Conservation (phyloP, 768 basidiomycete species). For the Chiua virens region DNA sequence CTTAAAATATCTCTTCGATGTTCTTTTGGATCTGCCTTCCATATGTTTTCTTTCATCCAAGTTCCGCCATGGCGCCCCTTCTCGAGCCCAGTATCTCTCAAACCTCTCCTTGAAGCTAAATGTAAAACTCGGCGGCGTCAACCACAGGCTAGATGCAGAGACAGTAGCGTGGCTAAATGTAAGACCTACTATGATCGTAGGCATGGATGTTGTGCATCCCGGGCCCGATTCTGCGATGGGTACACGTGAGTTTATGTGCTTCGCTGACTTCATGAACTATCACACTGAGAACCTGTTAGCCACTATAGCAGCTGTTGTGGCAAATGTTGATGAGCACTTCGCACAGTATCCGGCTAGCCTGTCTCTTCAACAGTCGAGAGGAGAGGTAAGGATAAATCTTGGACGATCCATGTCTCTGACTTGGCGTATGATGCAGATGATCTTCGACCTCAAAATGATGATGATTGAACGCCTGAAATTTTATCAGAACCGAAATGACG, state of each 20-base stretch:
- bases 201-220: conserved; percentile 69
- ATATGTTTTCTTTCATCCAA: conserved; percentile 68
- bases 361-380: conserved; percentile 47
- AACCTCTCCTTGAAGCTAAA: conserved; percentile 50
- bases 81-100: conserved; percentile 40
- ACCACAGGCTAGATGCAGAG: conserved; percentile 37
- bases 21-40: conserved; percentile 45
- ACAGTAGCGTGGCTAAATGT: conserved; percentile 35
- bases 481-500: conserved; percentile 32
- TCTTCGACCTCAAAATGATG: conserved; percentile 41
- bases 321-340: conserved; percentile 39
- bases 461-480: conserved; percentile 41
- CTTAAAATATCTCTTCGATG: conserved; percentile 45
- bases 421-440: conserved; percentile 30
- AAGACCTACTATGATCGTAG: conserved; percentile 47
- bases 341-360: conserved; percentile 46
- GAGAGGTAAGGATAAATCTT: conserved; percentile 46
- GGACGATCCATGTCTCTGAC: too few relatives aligned
- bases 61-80: conserved; percentile 57
- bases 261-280: not conserved
- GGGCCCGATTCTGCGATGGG: conserved; percentile 57
- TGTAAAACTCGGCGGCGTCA: conserved; percentile 49
- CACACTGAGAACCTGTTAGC: conserved; percentile 13
- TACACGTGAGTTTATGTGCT: conserved; percentile 27
- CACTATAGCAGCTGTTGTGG: conserved; percentile 49